These are phyloP conservation scores for Emericellopsis cladophorae DNA, from an alignment of 2,329 filamentous ascomycete species.

Conservation along the genomic window DNA sequence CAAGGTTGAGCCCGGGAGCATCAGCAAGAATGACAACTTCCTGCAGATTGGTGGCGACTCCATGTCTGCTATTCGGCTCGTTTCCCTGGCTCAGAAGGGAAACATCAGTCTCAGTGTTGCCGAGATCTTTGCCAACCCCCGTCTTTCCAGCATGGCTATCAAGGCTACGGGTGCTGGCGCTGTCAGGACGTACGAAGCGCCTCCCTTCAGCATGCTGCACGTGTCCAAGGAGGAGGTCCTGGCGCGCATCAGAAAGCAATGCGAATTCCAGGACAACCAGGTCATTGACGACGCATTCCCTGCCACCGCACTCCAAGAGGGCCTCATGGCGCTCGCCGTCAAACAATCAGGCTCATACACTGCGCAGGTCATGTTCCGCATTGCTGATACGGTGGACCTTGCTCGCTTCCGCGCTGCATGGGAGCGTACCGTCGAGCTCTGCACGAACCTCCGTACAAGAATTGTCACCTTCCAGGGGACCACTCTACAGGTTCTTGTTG, in stretches of 20 bases:
- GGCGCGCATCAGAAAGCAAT: slow-evolving; percentile 1
- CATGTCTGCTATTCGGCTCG: slow-evolving; percentile 6
- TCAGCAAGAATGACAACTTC: slow-evolving; percentile 9
- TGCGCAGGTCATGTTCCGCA: slow-evolving; percentile 4
- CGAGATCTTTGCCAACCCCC: slow-evolving; percentile 1
- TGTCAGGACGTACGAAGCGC: not conserved
- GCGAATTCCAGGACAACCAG: slow-evolving; percentile 3
- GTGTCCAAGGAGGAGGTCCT: not conserved
- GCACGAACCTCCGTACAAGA: slow-evolving; percentile 8
- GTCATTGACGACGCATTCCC: slow-evolving; percentile 34
- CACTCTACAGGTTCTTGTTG: slow-evolving; percentile 1
- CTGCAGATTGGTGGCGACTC: slow-evolving; percentile 7
- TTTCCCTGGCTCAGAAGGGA: slow-evolving; percentile 6
- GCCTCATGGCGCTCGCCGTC: slow-evolving; percentile 31
- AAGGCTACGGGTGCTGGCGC: not conserved
- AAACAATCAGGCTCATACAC: slow-evolving; percentile 13
- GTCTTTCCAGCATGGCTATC: not conserved
- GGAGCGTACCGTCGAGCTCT: slow-evolving; percentile 6
- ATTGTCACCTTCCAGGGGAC: slow-evolving; percentile 6
- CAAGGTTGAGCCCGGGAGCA: not conserved
- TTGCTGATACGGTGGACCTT: slow-evolving; percentile 5
- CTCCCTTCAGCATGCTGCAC: not conserved
- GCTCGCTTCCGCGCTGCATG: slow-evolving; percentile 6
- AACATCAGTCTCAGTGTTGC: not conserved
- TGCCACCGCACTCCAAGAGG: slow-evolving; percentile 34